Percentiles rank a stretch among this genome's conserved stretches.
These are phyloP conservation scores for Escovopsis sp. DNA, from an alignment of 2,329 filamentous ascomycete genomes.

Conservation along the genomic window DNA sequence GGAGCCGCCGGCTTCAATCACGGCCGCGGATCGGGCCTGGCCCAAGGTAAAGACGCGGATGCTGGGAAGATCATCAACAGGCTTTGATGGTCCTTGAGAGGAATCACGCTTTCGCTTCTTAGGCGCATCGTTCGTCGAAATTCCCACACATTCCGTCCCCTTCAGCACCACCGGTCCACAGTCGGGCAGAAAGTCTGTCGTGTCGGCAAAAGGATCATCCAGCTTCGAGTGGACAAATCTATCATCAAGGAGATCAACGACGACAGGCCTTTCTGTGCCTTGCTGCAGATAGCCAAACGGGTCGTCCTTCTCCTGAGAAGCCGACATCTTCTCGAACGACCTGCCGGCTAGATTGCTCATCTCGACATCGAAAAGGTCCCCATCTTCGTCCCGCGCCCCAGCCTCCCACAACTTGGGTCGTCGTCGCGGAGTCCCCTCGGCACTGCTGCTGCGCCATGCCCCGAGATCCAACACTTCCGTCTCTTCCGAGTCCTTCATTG, in stretches of 20 bases:
- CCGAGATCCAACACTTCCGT: slow-evolving; percentile 24
- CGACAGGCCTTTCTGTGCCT: slow-evolving; percentile 2
- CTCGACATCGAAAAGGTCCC: slow-evolving; percentile 47
- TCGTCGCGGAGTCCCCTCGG: slow-evolving; percentile 16
- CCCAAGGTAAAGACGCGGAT: too few relatives aligned
- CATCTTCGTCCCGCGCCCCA: slow-evolving; percentile 49
- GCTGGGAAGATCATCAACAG: too few relatives aligned
- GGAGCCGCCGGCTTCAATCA: too few relatives aligned
- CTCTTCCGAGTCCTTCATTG: slow-evolving; percentile 42
- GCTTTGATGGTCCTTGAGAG: slow-evolving; percentile 1
- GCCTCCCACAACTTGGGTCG: slow-evolving; percentile 48
- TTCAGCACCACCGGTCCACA: too few relatives aligned
- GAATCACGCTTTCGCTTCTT: slow-evolving; percentile 11
- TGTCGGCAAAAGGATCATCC: slow-evolving; percentile 10
- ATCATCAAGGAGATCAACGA: background rate
- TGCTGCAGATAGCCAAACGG: slow-evolving; percentile 23
- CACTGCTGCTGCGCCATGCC: slow-evolving; percentile 24
- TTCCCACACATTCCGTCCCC: slow-evolving; percentile 1
- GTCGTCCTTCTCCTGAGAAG: slow-evolving; percentile 14
- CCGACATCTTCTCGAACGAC: slow-evolving; percentile 16
- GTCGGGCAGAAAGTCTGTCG: slow-evolving; percentile 10
- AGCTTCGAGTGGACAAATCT: background rate
- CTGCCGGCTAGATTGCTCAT: slow-evolving; percentile 40
- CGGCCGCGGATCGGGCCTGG: too few relatives aligned
- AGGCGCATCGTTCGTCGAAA: slow-evolving; percentile 5